phyloP scores from a whole-genome alignment of 2,329 filamentous ascomycete species.

The Orbilia quercus region DNA sequence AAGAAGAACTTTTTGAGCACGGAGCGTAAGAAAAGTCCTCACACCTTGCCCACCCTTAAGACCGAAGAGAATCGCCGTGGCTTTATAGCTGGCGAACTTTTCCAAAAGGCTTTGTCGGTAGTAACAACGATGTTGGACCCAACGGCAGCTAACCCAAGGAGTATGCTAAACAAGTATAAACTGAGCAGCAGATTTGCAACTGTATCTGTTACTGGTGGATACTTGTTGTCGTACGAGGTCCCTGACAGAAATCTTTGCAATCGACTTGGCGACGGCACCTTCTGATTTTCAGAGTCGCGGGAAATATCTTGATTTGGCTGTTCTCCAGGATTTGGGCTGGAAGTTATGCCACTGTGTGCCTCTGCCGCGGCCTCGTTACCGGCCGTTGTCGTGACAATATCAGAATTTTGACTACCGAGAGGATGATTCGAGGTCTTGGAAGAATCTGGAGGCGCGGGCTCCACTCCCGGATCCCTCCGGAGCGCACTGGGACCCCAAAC shows the following conservation, averaged over 20 bases:
- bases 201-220: background rate
- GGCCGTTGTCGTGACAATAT: no score
- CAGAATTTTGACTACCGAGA: no score
- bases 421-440: no score
- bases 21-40: background rate
- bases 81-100: constrained; percentile 6
- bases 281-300: background rate
- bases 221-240: background rate
- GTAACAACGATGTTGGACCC: background rate
- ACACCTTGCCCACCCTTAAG: background rate
- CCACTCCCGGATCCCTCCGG: background rate
- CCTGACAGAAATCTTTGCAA: background rate
- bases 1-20: constrained; percentile 9
- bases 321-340: no score
- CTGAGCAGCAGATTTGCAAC: background rate
- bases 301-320: no score
- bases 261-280: background rate
- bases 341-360: no score
- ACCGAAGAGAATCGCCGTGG: constrained; percentile 6
- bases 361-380: no score
- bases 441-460: background rate
- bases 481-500: background rate
- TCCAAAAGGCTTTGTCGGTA: background rate
- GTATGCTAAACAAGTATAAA: background rate
- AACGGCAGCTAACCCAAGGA: background rate